phyloP scores from a whole-genome alignment of 2,329 filamentous ascomycete species.

The Fragosphaeria purpurea region DNA sequence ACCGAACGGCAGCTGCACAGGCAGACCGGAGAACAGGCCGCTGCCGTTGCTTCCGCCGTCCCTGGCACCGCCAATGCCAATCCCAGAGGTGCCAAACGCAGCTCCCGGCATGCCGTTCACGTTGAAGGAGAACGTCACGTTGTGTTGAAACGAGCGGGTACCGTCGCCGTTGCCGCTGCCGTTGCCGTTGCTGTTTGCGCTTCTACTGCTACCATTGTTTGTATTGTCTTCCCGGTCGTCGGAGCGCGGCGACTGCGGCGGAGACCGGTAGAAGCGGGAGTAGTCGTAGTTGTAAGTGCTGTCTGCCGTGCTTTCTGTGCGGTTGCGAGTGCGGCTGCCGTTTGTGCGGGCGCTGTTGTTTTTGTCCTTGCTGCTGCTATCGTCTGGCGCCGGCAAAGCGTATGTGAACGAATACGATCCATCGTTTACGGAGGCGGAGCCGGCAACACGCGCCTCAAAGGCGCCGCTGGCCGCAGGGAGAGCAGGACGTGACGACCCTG shows the following conservation, averaged over 20 bases:
- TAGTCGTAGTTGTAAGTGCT: constrained; percentile 8
- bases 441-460: constrained; percentile 3
- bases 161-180: neutral
- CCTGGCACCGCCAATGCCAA: neutral
- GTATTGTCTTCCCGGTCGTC: neutral
- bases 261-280: constrained; percentile 9
- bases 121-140: constrained; percentile 5
- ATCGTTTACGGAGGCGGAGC: constrained; percentile 1
- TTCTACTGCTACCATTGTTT: neutral
- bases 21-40: neutral
- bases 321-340: neutral
- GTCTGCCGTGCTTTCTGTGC: constrained; percentile 4
- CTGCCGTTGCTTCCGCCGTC: neutral
- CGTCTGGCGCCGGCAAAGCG: neutral
- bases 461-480: neutral
- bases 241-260: constrained; percentile 2
- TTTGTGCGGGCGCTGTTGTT: neutral
- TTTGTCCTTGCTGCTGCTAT: neutral
- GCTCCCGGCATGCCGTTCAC: neutral
- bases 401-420: constrained; percentile 6
- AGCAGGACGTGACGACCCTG: too few species aligned
- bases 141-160: constrained; percentile 4
- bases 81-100: neutral
- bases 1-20: constrained; percentile 2
- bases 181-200: neutral